Evolutionary conservation across 495 filamentous ascomycete genomes (phyloP).

Genomic region (Neurospora tetrasperma): DNA sequence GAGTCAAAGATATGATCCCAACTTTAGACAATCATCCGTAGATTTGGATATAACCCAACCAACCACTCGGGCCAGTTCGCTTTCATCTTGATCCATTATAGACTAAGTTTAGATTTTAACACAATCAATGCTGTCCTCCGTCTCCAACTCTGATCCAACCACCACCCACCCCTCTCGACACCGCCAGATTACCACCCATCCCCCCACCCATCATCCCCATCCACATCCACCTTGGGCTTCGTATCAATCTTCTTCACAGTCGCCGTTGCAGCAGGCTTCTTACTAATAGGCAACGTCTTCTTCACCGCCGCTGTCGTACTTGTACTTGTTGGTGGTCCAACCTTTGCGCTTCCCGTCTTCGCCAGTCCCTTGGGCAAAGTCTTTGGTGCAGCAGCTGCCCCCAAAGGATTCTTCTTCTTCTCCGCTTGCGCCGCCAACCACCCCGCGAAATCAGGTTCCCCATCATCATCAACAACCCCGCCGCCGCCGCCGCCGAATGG

Average conservation of each 20-base stretch:
- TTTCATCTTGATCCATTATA: too few relatives aligned
- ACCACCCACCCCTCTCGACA: neutral
- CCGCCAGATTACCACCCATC: conserved; percentile 46
- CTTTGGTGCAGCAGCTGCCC: conserved; percentile 26
- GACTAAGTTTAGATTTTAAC: too few relatives aligned
- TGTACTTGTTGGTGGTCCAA: neutral
- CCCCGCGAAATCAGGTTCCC: conserved; percentile 79
- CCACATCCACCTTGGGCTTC: conserved; percentile 30
- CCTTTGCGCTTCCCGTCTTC: conserved; percentile 42
- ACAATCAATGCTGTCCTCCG: neutral
- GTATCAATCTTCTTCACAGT: conserved; percentile 8
- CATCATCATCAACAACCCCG: conserved; percentile 38
- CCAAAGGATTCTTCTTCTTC: conserved; percentile 46
- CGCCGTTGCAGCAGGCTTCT: neutral
- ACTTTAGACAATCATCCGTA: too few relatives aligned
- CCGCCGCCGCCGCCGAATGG: too few relatives aligned
- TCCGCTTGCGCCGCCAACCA: conserved; percentile 79
- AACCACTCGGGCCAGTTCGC: too few relatives aligned
- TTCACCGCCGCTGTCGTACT: conserved; percentile 14
- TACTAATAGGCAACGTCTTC: conserved; percentile 3
- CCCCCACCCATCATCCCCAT: conserved; percentile 55
- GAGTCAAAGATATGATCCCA: too few relatives aligned
- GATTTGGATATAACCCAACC: too few relatives aligned
- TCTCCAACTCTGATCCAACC: neutral
- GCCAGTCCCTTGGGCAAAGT: conserved; percentile 67